Evolutionary conservation across 73 alveolate genomes (phyloP).

Genomic region (Stentor roeselii): DNA sequence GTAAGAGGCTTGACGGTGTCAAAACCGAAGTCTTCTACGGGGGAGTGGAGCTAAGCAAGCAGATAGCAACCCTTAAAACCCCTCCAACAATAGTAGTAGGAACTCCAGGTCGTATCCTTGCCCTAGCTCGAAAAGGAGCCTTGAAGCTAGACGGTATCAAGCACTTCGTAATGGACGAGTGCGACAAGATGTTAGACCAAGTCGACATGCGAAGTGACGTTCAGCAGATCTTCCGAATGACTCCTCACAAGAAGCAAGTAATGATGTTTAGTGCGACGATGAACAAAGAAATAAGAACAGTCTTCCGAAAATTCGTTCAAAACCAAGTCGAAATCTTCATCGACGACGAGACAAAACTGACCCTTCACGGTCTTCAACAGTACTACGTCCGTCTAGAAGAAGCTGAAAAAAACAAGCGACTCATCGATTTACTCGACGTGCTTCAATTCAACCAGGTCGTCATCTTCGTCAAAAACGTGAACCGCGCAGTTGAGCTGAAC

Average conservation of each 20-base stretch:
- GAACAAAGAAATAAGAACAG: conserved; percentile 82
- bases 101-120: conserved; percentile 99
- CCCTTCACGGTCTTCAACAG: conserved; percentile 98
- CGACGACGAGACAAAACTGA: conserved; percentile 96
- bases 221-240: conserved; percentile 93
- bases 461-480: conserved; percentile 87
- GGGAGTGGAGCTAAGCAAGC: conserved; percentile 90
- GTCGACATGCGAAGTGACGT: conserved; percentile 98
- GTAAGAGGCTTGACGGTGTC: conserved; percentile 77
- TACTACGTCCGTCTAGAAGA: conserved; percentile 97
- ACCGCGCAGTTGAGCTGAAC: conserved; percentile 84
- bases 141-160: conserved; percentile 78
- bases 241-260: conserved; percentile 98
- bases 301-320: conserved; percentile 57
- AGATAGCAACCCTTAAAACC: conserved; percentile 79
- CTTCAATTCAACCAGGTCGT: conserved; percentile 97
- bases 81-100: conserved; percentile 93
- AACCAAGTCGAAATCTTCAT: conserved; percentile 94
- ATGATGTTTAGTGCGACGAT: conserved; percentile 99
- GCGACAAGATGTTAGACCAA: conserved; percentile 97
- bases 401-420: conserved; percentile 87
- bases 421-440: conserved; percentile 88
- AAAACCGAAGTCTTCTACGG: conserved; percentile 94
- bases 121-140: conserved; percentile 84
- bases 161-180: conserved; percentile 96